These are phyloP conservation scores for Aureobasidium subglaciale DNA, from an alignment of 2,329 filamentous ascomycete genomes.

Conservation along the genomic window DNA sequence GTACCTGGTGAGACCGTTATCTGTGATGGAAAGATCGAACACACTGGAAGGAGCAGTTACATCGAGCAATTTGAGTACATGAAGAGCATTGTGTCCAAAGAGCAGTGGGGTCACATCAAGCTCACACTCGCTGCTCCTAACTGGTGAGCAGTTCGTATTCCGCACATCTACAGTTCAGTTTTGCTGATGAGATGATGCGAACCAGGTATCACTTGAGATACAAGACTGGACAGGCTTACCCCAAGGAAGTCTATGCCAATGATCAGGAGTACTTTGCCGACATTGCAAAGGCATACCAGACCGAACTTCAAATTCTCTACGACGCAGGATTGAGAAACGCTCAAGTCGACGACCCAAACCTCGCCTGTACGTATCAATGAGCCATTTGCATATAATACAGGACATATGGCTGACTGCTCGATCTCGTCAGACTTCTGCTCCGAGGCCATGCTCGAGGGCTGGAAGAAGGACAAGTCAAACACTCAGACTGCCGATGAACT, in stretches of 20 bases:
- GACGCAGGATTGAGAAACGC: constrained; percentile 40
- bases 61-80: constrained; percentile 54
- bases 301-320: constrained; percentile 40
- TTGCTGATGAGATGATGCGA: constrained; percentile 43
- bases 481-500: constrained; percentile 61
- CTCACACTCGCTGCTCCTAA: constrained; percentile 27
- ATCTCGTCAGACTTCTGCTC: constrained; percentile 59
- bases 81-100: constrained; percentile 51
- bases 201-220: constrained; percentile 59
- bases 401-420: too few relatives aligned
- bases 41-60: constrained; percentile 49
- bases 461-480: constrained; percentile 61
- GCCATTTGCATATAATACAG: too few relatives aligned
- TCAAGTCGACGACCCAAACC: constrained; percentile 44
- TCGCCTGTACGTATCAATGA: constrained; percentile 36
- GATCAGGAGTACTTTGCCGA: constrained; percentile 44
- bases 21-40: constrained; percentile 52
- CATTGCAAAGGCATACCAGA: constrained; percentile 40
- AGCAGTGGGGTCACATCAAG: constrained; percentile 59
- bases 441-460: constrained; percentile 62
- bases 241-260: constrained; percentile 38
- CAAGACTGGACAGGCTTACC: constrained; percentile 44
- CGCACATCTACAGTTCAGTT: too few relatives aligned
- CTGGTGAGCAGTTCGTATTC: constrained; percentile 17
- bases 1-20: constrained; percentile 52